Conservation (phyloP, 2,329 filamentous ascomycete genomes). For the Diaporthe sp. region DNA sequence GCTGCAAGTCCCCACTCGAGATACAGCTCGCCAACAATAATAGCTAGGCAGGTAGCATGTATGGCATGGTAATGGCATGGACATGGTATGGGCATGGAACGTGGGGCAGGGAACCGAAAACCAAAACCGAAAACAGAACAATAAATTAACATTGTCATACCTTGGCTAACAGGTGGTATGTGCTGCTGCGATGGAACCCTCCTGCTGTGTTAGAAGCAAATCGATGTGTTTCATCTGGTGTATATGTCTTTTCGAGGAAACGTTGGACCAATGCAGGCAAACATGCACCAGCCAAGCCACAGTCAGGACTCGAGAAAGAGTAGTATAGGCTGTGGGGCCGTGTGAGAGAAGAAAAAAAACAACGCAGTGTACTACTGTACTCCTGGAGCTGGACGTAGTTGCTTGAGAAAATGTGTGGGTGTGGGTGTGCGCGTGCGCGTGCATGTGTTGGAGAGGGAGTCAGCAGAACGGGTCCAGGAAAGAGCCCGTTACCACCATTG, state of each 20-base stretch:
- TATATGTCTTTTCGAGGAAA: constrained; percentile 2
- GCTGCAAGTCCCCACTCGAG: constrained; percentile 10
- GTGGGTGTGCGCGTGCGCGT: background rate
- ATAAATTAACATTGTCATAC: background rate
- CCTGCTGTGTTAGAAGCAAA: constrained; percentile 1
- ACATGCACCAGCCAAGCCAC: constrained; percentile 25
- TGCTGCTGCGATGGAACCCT: constrained; percentile 14
- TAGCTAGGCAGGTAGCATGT: background rate
- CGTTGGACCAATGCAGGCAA: constrained; percentile 4
- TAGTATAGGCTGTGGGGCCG: background rate
- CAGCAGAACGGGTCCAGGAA: constrained; percentile 1
- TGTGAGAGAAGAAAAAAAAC: background rate
- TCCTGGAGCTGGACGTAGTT: too few species aligned
- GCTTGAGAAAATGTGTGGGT: background rate
- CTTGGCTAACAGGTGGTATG: constrained; percentile 3
- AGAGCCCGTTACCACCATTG: constrained; percentile 3
- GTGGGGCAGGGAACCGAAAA: background rate
- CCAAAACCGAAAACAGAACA: background rate
- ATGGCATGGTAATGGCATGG: too few species aligned
- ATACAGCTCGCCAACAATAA: background rate
- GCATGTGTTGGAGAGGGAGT: background rate
- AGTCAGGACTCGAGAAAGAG: background rate
- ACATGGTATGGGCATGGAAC: background rate
- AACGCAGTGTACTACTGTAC: background rate
- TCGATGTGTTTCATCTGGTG: constrained; percentile 27